Percentiles rank a stretch among this genome's conserved stretches.
phyloP scores from a whole-genome alignment of 2,329 filamentous ascomycete species.

The Verticillium longisporum region DNA sequence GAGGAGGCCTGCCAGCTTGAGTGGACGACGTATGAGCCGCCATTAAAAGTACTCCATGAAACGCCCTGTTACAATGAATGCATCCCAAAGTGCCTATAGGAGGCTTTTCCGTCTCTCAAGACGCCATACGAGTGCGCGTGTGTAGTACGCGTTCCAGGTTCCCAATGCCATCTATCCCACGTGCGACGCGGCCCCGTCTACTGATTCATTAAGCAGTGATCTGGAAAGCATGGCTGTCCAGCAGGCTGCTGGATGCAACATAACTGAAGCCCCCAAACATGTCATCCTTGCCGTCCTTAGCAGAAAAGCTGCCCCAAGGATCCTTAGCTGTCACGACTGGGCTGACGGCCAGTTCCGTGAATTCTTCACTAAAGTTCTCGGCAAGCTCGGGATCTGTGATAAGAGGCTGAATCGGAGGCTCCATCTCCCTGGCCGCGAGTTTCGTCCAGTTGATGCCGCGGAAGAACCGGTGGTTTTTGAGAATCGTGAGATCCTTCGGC shows the following conservation, averaged over 20 bases:
- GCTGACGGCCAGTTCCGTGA: conserved; percentile 78
- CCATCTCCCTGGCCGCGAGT: conserved; percentile 72
- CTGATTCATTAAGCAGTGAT: conserved; percentile 12
- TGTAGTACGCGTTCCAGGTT: not conserved
- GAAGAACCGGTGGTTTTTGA: conserved; percentile 96
- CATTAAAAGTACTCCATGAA: not conserved
- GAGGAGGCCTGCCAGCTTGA: not conserved
- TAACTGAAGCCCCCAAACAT: conserved; percentile 60
- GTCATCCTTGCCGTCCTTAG: conserved; percentile 39
- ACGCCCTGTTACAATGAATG: not conserved
- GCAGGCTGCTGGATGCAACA: conserved; percentile 50
- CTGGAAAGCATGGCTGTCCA: conserved; percentile 40
- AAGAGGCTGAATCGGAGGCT: conserved; percentile 84
- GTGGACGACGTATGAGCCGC: not conserved
- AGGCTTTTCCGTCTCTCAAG: not conserved
- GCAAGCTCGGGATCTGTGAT: conserved; percentile 94
- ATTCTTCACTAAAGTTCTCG: conserved; percentile 93
- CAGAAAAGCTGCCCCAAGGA: conserved; percentile 27
- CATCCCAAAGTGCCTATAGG: not conserved
- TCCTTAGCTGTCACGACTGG: conserved; percentile 51
- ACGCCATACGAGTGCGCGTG: not conserved
- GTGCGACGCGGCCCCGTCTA: not conserved
- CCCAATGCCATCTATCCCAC: not conserved
- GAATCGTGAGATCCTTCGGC: conserved; percentile 75
- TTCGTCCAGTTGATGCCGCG: conserved; percentile 92